These are phyloP conservation scores for Salicornia ramosissima DNA, from an alignment of 148 eudicot genomes.

Conservation along the genomic window DNA sequence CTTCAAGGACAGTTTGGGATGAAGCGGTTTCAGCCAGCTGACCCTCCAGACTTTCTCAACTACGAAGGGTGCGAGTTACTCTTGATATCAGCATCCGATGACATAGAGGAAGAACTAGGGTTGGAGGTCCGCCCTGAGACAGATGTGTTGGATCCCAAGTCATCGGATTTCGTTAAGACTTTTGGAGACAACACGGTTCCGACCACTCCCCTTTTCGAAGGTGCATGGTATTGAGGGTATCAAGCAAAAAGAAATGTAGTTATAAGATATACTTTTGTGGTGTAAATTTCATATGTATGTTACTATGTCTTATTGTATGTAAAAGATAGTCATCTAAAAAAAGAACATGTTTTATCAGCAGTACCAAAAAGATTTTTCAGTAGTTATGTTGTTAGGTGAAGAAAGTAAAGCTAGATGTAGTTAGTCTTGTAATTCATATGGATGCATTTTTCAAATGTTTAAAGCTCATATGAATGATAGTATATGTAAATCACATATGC, in stretches of 20 bases:
- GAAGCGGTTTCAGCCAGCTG: slow-evolving; percentile 38
- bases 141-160: slow-evolving; percentile 24
- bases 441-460: no score
- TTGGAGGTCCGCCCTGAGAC: slow-evolving; percentile 44
- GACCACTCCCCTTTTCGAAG: slow-evolving; percentile 50
- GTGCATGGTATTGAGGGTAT: slow-evolving; percentile 41
- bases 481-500: no score
- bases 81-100: slow-evolving; percentile 64
- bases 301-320: no score
- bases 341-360: no score
- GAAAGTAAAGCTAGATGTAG: no score
- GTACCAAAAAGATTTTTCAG: no score
- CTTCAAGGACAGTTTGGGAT: slow-evolving; percentile 54
- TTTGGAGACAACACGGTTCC: slow-evolving; percentile 47
- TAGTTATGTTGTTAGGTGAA: no score
- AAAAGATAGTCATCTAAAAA: no score
- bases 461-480: no score
- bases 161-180: slow-evolving; percentile 63
- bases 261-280: background rate
- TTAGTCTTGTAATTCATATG: no score
- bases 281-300: background rate
- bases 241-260: background rate
- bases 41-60: slow-evolving; percentile 73
- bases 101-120: slow-evolving; percentile 58
- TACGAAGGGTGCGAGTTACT: slow-evolving; percentile 84